Evolutionary conservation across 768 basidiomycete genomes (phyloP), one percentile per base, ranked within the genome.

Genomic region (Hygrophoropsis aurantiaca): DNA sequence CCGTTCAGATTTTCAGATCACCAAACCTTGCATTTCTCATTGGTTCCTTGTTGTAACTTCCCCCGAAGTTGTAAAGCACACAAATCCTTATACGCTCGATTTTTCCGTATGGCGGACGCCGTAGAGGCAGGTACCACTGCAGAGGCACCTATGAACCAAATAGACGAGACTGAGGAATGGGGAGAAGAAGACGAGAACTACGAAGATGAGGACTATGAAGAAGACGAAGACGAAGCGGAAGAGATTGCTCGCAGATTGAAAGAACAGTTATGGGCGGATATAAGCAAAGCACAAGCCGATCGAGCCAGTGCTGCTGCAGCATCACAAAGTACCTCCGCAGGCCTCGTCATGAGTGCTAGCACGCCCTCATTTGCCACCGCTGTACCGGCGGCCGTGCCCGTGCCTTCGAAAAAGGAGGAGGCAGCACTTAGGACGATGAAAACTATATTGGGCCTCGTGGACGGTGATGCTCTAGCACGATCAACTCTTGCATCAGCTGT

Each of bases 181-280:
- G 68, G 73, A 13, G 75, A 71, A 26, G 73, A 67, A 5, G 67
- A 70, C 24, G 74, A 77, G 27, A 77, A 73, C 1, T 70, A 73
- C 18, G 76, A 74, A 1, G 78, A 79, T 7, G 79, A 81, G 3
- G 81, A 81, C 15, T 81, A 80, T 3, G 81, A 83, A 30, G 78
- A 79, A 26, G 65, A 71, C 19, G 80, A 83, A 20, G 85, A 84
- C 4, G 82, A 87, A 47, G 87, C 86, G 2, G 79, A 84, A 52
- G 86, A 84, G 56, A 87, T 87, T 55, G 85, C 85, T 4, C 76
- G 84, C 38, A 72, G 83, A 21, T 67, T 91, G 24, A 82, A 84
- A n/a, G 85, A 85, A 53, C 81, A 90, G 49, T 72, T 90, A 5
- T 84, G 82, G 80, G 88, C 87, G 3, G 85, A 87, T 55, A 84